A percentile compares a stretch with the other conserved stretches of the same genome.
These are phyloP conservation scores for Globisporangium takayamanum DNA, from an alignment of 352 stramenopile species.

Conservation along the genomic window DNA sequence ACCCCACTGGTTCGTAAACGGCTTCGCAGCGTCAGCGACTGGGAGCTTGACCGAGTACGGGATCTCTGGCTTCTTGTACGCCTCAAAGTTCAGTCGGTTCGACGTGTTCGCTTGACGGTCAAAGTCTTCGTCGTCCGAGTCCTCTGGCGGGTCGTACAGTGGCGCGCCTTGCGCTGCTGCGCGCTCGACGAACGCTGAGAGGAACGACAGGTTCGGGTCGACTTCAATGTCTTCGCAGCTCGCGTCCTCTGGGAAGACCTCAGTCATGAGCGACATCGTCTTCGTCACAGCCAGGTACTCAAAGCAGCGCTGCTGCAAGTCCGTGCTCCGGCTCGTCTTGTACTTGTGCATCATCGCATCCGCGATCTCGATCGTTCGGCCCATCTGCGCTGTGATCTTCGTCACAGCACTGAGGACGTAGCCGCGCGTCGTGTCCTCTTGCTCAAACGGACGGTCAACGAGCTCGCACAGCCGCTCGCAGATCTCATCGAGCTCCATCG, in stretches of 20 bases:
- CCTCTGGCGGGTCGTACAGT: conserved; percentile 92
- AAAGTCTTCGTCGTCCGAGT: conserved; percentile 95
- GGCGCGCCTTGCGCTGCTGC: conserved; percentile 89
- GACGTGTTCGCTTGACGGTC: conserved; percentile 48
- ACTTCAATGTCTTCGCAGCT: conserved; percentile 93
- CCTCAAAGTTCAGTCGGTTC: conserved; percentile 82
- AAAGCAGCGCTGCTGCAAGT: conserved; percentile 98
- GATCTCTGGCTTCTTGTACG: conserved; percentile 88
- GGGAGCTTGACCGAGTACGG: conserved; percentile 78
- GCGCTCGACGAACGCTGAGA: conserved; percentile 93
- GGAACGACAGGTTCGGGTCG: conserved; percentile 94
- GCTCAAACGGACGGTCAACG: conserved; percentile 77
- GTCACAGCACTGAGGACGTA: conserved; percentile 96
- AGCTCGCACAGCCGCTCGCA: conserved; percentile 93
- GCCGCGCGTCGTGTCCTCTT: conserved; percentile 91
- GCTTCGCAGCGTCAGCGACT: conserved; percentile 38
- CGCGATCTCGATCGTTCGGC: conserved; percentile 82
- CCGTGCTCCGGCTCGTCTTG: conserved; percentile 91
- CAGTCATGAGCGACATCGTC: conserved; percentile 86
- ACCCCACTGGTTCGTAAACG: conserved; percentile 64
- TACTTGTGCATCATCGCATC: conserved; percentile 97
- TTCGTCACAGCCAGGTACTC: conserved; percentile 96
- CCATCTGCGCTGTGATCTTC: conserved; percentile 97
- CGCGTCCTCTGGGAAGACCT: conserved; percentile 96
- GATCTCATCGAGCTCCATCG: conserved; percentile 92